Conservation (phyloP, 768 basidiomycete genomes). For the Lyophyllum decastes region DNA sequence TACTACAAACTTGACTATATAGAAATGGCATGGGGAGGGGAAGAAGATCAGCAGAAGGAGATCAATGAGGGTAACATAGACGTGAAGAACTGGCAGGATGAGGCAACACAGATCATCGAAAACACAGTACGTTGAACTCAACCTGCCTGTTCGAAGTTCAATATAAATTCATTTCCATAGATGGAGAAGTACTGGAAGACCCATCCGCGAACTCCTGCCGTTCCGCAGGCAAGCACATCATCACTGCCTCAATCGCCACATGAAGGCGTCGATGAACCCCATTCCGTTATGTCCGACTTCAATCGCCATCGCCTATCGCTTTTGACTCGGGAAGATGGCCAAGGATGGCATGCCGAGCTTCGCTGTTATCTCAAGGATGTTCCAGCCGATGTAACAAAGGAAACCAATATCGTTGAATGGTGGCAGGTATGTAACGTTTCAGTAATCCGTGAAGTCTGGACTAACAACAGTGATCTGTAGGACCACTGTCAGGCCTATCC, state of each 20-base stretch:
- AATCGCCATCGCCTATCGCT: not conserved
- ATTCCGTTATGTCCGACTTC: not conserved
- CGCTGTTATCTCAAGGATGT: slow-evolving; percentile 7
- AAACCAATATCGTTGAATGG: slow-evolving; percentile 16
- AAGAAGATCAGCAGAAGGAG: slow-evolving; percentile 22
- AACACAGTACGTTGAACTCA: slow-evolving; percentile 1
- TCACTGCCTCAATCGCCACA: not conserved
- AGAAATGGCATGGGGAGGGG: slow-evolving; percentile 31
- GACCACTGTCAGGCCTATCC: slow-evolving; percentile 11
- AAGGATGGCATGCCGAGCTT: slow-evolving; percentile 12
- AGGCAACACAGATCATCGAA: slow-evolving; percentile 18
- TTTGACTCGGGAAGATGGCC: not conserved
- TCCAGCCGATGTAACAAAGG: slow-evolving; percentile 7
- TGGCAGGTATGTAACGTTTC: slow-evolving; percentile 14
- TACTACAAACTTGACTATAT: too few species aligned
- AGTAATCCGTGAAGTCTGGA: not conserved
- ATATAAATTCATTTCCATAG: slow-evolving; percentile 7
- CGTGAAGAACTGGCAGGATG: too few species aligned
- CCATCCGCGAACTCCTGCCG: not conserved
- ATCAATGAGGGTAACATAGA: slow-evolving; percentile 12
- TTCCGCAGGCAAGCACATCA: not conserved
- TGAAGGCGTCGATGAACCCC: not conserved
- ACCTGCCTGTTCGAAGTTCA: not conserved
- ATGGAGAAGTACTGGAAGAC: slow-evolving; percentile 12
- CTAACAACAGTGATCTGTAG: not conserved